Percentiles rank a stretch among this genome's conserved stretches.
phyloP scores from a whole-genome alignment of 75 land plant species.

The Selaginella tamariscina region DNA sequence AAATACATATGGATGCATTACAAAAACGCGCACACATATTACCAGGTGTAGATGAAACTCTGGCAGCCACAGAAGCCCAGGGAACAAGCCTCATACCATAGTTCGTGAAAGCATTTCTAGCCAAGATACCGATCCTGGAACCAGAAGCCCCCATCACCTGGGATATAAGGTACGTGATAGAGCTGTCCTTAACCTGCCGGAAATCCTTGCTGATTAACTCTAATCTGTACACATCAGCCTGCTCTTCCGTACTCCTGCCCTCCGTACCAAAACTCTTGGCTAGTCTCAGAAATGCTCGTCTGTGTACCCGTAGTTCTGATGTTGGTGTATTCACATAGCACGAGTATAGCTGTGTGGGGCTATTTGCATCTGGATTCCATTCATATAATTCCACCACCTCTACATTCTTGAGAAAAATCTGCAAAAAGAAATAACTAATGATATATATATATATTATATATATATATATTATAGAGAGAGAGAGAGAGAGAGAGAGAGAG shows the following conservation, averaged over 20 bases:
- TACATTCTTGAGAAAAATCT: slow-evolving; percentile 70
- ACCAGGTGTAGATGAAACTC: slow-evolving; percentile 41
- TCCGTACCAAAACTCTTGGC: slow-evolving; percentile 28
- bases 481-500: too few relatives aligned
- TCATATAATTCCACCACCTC: slow-evolving; percentile 57
- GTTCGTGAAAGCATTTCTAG: slow-evolving; percentile 53
- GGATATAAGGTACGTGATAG: slow-evolving; percentile 45
- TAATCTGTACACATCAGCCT: slow-evolving; percentile 43
- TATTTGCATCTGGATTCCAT: slow-evolving; percentile 42
- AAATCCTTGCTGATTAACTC: slow-evolving; percentile 41
- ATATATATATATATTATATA: too few relatives aligned
- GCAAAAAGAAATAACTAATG: too few relatives aligned
- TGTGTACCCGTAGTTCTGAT: slow-evolving; percentile 50
- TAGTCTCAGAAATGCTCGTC: slow-evolving; percentile 54
- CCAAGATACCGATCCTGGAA: slow-evolving; percentile 61
- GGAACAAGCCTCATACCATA: slow-evolving; percentile 70
- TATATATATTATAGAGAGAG: too few relatives aligned
- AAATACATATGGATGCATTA: too few relatives aligned
- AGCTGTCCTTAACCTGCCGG: slow-evolving; percentile 23
- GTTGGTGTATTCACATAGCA: slow-evolving; percentile 33
- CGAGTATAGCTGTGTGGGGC: slow-evolving; percentile 52
- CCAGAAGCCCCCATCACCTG: slow-evolving; percentile 65
- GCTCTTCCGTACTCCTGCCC: slow-evolving; percentile 6
- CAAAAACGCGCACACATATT: too few relatives aligned
- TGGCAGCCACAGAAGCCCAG: slow-evolving; percentile 89